Conservation (phyloP, 805 yeast genomes). For the Pichia exigua region DNA sequence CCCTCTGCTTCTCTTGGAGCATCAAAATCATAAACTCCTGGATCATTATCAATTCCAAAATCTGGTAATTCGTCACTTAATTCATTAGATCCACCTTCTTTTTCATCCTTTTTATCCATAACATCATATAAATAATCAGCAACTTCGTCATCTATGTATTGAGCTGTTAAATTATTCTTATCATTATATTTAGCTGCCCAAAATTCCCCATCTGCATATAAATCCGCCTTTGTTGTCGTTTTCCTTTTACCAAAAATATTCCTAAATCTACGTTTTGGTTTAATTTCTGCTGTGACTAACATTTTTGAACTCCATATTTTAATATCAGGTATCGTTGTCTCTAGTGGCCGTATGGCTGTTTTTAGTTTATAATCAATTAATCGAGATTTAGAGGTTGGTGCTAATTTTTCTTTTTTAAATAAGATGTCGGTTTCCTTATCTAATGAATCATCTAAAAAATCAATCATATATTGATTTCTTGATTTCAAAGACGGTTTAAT, state of each 20-base stretch:
- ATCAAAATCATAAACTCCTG: constrained; percentile 13
- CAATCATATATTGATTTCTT: constrained; percentile 8
- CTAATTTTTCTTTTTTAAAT: constrained; percentile 7
- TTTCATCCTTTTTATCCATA: constrained; percentile 9
- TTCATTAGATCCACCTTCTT: constrained; percentile 12
- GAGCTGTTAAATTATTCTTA: constrained; percentile 21
- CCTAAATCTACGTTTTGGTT: constrained; percentile 37
- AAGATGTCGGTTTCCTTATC: constrained; percentile 21
- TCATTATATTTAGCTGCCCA: constrained; percentile 59
- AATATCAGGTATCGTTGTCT: constrained; percentile 26
- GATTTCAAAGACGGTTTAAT: not conserved
- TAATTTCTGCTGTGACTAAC: constrained; percentile 58
- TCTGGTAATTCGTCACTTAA: constrained; percentile 22
- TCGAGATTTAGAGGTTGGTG: not conserved
- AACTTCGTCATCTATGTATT: constrained; percentile 18
- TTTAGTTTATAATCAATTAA: constrained; percentile 1
- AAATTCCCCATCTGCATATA: constrained; percentile 51
- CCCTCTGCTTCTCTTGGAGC: not conserved
- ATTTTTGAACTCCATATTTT: constrained; percentile 59
- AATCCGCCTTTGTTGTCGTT: not conserved
- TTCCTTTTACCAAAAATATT: constrained; percentile 13
- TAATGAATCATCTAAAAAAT: constrained; percentile 19
- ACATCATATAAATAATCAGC: constrained; percentile 10
- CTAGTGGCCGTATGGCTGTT: not conserved
- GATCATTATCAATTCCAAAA: constrained; percentile 13